Conservation (phyloP, 2,329 filamentous ascomycete genomes). For the Clonostachys chloroleuca region DNA sequence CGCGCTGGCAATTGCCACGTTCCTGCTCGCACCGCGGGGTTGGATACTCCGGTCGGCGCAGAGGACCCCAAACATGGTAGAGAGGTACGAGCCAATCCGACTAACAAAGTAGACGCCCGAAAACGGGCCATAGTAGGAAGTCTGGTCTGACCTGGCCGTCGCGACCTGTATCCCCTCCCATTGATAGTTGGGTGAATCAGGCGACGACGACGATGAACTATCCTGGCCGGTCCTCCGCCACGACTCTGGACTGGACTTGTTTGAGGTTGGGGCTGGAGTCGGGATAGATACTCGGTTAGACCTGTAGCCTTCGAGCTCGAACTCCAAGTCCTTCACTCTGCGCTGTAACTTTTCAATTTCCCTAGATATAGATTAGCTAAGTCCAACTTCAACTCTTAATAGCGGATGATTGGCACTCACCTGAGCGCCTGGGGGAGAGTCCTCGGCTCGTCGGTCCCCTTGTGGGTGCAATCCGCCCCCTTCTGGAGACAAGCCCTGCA, state of each 20-base stretch:
- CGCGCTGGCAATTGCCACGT: slow-evolving; percentile 2
- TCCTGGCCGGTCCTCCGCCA: neutral
- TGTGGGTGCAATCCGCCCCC: slow-evolving; percentile 4
- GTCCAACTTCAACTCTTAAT: neutral
- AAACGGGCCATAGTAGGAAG: slow-evolving; percentile 35
- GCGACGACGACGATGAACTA: no score
- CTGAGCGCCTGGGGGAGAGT: slow-evolving; percentile 9
- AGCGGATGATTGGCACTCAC: neutral
- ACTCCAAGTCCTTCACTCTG: slow-evolving; percentile 20
- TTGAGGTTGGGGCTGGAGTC: slow-evolving; percentile 3
- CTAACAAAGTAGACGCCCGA: slow-evolving; percentile 39
- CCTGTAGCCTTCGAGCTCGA: slow-evolving; percentile 6
- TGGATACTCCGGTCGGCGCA: slow-evolving; percentile 5
- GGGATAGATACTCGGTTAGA: slow-evolving; percentile 3
- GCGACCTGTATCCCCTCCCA: slow-evolving; percentile 26
- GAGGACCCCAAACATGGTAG: slow-evolving; percentile 19
- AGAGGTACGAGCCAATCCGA: slow-evolving; percentile 30
- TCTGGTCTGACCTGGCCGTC: slow-evolving; percentile 24
- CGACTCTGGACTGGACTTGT: neutral
- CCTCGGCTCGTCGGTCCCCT: slow-evolving; percentile 4
- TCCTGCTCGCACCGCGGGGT: slow-evolving; percentile 7
- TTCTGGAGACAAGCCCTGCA: slow-evolving; percentile 14
- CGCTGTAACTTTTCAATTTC: slow-evolving; percentile 28
- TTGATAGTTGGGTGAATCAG: slow-evolving; percentile 3
- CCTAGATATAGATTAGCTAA: slow-evolving; percentile 1